These are phyloP conservation scores for Lasiodiplodia sp. DNA, from an alignment of 2,329 filamentous ascomycete genomes.

Conservation along the genomic window DNA sequence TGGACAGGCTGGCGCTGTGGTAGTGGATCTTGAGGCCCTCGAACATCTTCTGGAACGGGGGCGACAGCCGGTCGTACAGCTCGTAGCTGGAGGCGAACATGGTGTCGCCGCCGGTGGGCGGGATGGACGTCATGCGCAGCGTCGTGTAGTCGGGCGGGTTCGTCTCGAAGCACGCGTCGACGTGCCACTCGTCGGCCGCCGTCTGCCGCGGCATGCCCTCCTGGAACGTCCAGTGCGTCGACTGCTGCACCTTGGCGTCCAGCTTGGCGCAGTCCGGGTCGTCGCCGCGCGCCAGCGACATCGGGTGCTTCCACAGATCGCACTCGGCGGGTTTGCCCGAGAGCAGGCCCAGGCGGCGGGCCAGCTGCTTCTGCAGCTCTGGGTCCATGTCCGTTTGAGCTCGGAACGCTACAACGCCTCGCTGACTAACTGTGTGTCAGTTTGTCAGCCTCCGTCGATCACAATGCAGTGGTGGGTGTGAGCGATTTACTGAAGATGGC, in stretches of 20 bases:
- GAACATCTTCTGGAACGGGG: conserved; percentile 30
- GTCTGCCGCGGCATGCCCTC: conserved; percentile 36
- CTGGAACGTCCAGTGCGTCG: conserved; percentile 39
- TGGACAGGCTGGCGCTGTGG: conserved; percentile 37
- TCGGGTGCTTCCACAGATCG: conserved; percentile 66
- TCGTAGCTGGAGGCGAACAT: conserved; percentile 55
- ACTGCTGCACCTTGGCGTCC: conserved; percentile 37
- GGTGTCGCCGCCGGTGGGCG: conserved; percentile 47
- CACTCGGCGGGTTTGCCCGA: conserved; percentile 64
- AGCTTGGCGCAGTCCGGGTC: conserved; percentile 50
- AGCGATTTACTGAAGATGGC: conserved; percentile 51
- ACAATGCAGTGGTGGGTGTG: not conserved
- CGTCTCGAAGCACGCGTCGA: conserved; percentile 50
- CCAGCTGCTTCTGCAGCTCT: conserved; percentile 60
- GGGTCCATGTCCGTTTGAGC: conserved; percentile 58
- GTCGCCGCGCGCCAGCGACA: conserved; percentile 54
- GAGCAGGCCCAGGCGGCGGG: conserved; percentile 63
- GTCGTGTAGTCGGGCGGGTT: conserved; percentile 51
- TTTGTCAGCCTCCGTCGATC: conserved; percentile 25
- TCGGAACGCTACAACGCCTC: conserved; percentile 63
- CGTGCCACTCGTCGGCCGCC: conserved; percentile 61
- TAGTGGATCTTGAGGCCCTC: conserved; percentile 38
- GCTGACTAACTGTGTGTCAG: conserved; percentile 54
- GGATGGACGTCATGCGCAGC: conserved; percentile 45
- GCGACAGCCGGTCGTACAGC: conserved; percentile 35